These are phyloP conservation scores for Lachnellula arida DNA, from an alignment of 2,329 filamentous ascomycete species.

Conservation along the genomic window DNA sequence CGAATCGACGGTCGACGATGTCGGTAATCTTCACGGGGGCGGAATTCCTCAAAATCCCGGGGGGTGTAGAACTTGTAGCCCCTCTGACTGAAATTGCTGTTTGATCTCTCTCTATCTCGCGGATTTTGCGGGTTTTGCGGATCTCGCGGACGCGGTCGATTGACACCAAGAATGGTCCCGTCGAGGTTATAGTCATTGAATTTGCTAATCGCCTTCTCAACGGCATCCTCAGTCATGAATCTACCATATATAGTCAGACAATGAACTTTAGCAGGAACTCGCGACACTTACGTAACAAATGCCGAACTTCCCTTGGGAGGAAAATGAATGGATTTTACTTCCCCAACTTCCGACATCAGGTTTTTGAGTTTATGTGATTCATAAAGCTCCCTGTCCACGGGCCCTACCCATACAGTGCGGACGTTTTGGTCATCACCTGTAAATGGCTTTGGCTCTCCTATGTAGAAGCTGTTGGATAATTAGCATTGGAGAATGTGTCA, in stretches of 20 bases:
- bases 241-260: slow-evolving; percentile 1
- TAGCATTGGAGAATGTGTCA: not conserved
- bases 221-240: not conserved
- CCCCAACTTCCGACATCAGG: slow-evolving; percentile 20
- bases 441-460: not conserved
- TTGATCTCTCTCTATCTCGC: slow-evolving; percentile 3
- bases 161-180: not conserved
- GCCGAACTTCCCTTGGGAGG: not conserved
- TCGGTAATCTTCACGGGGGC: too few relatives aligned
- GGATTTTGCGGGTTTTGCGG: not conserved
- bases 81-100: slow-evolving; percentile 4
- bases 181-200: not conserved
- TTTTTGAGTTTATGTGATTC: slow-evolving; percentile 15
- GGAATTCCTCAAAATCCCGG: not conserved
- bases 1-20: too few relatives aligned
- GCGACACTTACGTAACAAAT: slow-evolving; percentile 22
- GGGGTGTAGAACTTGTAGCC: not conserved
- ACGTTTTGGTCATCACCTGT: not conserved
- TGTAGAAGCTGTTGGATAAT: not conserved
- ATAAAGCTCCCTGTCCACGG: slow-evolving; percentile 7
- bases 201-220: not conserved
- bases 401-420: slow-evolving; percentile 17
- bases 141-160: not conserved
- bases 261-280: not conserved
- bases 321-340: slow-evolving; percentile 21